Conservation (phyloP, 2,329 filamentous ascomycete species). For the Diplocarpon rosae region DNA sequence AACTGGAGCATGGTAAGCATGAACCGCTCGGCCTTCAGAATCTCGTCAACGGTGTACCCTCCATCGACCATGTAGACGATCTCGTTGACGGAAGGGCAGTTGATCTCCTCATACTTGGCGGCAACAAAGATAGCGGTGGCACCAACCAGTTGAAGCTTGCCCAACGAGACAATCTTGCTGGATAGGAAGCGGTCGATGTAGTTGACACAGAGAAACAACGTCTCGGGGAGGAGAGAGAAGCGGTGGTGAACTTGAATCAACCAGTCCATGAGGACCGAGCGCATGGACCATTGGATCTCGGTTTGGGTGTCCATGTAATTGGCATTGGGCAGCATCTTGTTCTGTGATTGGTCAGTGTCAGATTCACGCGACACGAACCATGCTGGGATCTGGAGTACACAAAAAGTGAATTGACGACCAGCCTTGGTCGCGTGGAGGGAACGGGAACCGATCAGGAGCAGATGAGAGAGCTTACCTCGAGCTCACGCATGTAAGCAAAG, state of each 20-base stretch:
- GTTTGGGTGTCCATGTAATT: conserved; percentile 96
- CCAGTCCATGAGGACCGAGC: conserved; percentile 95
- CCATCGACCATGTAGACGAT: conserved; percentile 98
- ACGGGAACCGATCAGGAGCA: not conserved
- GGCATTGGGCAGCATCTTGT: conserved; percentile 71
- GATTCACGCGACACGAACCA: conserved; percentile 11
- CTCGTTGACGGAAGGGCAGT: conserved; percentile 87
- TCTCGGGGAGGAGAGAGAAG: conserved; percentile 86
- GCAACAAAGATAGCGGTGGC: conserved; percentile 93
- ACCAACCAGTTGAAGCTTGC: conserved; percentile 90
- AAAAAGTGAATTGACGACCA: conserved; percentile 10
- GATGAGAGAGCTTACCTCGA: conserved; percentile 53
- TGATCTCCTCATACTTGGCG: conserved; percentile 98
- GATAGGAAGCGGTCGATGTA: conserved; percentile 96
- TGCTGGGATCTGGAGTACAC: conserved; percentile 10
- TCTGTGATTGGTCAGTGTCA: conserved; percentile 36
- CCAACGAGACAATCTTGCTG: conserved; percentile 85
- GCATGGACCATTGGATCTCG: conserved; percentile 99
- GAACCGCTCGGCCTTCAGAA: conserved; percentile 93
- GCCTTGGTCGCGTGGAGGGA: conserved; percentile 1
- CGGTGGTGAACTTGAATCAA: conserved; percentile 90
- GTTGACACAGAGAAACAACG: conserved; percentile 88
- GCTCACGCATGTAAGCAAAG: conserved; percentile 78
- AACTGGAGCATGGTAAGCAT: conserved; percentile 97
- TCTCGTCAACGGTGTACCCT: conserved; percentile 81